Evolutionary conservation across 192 early-diverging fungal species (phyloP).

Genomic region (Podila minutissima): DNA sequence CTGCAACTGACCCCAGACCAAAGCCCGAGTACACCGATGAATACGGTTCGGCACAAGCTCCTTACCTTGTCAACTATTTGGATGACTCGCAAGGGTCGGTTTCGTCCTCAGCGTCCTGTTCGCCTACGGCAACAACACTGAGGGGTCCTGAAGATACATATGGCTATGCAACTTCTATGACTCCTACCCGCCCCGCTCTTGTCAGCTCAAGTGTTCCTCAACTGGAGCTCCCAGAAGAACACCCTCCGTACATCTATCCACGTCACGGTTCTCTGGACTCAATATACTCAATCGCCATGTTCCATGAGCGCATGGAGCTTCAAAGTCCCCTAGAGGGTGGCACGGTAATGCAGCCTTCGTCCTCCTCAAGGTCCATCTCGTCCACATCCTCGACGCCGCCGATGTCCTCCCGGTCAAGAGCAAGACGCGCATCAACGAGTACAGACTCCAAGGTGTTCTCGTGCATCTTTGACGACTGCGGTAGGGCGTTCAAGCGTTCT

Average conservation of each 20-base stretch:
- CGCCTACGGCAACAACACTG: background rate
- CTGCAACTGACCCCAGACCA: slow-evolving; percentile 4
- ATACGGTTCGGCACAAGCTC: background rate
- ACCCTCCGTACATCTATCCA: slow-evolving; percentile 3
- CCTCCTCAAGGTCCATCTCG: slow-evolving; percentile 5
- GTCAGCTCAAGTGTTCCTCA: background rate
- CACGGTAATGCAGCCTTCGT: slow-evolving; percentile 6
- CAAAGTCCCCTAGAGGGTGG: background rate
- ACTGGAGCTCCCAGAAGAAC: slow-evolving; percentile 26
- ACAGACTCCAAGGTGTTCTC: slow-evolving; percentile 41
- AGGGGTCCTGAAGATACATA: background rate
- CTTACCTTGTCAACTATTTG: background rate
- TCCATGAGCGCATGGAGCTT: slow-evolving; percentile 27
- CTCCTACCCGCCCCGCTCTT: background rate
- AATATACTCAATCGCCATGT: slow-evolving; percentile 29
- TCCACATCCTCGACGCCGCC: slow-evolving; percentile 3
- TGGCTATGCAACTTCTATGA: slow-evolving; percentile 6
- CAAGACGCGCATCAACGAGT: slow-evolving; percentile 29
- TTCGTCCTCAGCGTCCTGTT: background rate
- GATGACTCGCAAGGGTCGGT: slow-evolving; percentile 3
- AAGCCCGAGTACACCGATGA: slow-evolving; percentile 10
- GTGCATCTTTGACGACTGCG: slow-evolving; percentile 57
- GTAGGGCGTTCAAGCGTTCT: slow-evolving; percentile 62
- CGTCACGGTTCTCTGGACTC: slow-evolving; percentile 38
- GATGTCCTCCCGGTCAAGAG: background rate